A percentile compares a stretch with the other conserved stretches of the same genome.
Conservation (phyloP, 2,329 filamentous ascomycete species). For the Nigrograna mackinnonii region DNA sequence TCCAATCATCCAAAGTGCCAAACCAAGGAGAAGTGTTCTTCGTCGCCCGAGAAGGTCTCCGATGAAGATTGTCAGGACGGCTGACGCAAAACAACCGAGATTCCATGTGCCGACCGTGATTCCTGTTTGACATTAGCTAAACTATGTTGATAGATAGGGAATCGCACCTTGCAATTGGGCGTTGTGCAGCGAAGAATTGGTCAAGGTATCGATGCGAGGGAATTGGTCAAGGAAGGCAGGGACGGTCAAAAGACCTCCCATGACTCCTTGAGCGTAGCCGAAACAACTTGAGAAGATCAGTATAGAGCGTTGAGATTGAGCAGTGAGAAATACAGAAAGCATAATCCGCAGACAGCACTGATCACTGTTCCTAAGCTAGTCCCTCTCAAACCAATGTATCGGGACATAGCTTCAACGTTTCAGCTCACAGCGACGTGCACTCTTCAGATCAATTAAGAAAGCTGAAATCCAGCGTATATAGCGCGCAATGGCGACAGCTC, state of each 20-base stretch:
- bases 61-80: slow-evolving; percentile 52
- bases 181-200: slow-evolving; percentile 19
- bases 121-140: slow-evolving; percentile 14
- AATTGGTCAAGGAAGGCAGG: slow-evolving; percentile 56
- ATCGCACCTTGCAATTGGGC: slow-evolving; percentile 27
- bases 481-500: too few relatives aligned
- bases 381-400: slow-evolving; percentile 26
- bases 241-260: slow-evolving; percentile 70
- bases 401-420: slow-evolving; percentile 15
- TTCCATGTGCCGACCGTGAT: slow-evolving; percentile 35
- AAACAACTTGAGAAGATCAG: slow-evolving; percentile 44
- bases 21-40: slow-evolving; percentile 53
- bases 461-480: too few relatives aligned
- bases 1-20: slow-evolving; percentile 53
- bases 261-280: slow-evolving; percentile 70
- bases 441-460: too few relatives aligned
- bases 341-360: slow-evolving; percentile 27
- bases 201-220: slow-evolving; percentile 28
- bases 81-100: slow-evolving; percentile 63
- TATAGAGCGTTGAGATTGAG: not conserved
- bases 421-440: not conserved
- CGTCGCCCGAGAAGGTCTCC: slow-evolving; percentile 55
- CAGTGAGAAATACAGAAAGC: slow-evolving; percentile 24
- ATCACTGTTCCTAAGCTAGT: slow-evolving; percentile 20
- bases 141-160: not conserved